Evolutionary conservation across 108 stramenopile genomes (phyloP).

Genomic region (Epithemia pelagica): DNA sequence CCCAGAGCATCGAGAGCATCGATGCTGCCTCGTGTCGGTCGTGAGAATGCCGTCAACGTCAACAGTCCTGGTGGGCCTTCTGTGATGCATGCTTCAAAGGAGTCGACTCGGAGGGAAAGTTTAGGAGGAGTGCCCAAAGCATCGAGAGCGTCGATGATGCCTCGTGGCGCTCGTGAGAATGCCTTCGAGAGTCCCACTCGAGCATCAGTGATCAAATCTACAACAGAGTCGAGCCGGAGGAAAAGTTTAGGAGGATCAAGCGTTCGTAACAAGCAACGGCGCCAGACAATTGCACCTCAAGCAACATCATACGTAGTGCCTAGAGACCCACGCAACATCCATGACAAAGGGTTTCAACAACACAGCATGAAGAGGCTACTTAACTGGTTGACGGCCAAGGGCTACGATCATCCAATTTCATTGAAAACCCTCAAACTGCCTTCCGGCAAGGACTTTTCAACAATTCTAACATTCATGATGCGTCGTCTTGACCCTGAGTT

Average conservation of each 20-base stretch:
- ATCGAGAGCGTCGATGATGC: slow-evolving; percentile 24
- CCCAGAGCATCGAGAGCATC: too few species aligned
- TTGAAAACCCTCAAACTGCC: slow-evolving; percentile 77
- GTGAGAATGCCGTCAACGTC: too few species aligned
- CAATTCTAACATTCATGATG: slow-evolving; percentile 93
- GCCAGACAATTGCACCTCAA: slow-evolving; percentile 9
- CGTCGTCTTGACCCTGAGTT: slow-evolving; percentile 83
- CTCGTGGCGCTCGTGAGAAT: slow-evolving; percentile 21
- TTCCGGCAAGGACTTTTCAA: slow-evolving; percentile 90
- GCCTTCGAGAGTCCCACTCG: background rate
- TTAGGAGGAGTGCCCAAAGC: background rate
- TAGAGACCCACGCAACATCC: slow-evolving; percentile 49
- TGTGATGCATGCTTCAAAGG: too few species aligned
- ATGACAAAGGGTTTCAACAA: slow-evolving; percentile 70
- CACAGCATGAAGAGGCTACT: slow-evolving; percentile 63
- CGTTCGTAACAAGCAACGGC: background rate
- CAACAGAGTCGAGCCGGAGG: slow-evolving; percentile 6
- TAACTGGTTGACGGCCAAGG: slow-evolving; percentile 56
- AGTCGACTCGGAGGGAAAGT: background rate
- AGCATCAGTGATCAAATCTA: background rate
- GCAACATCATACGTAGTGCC: slow-evolving; percentile 4
- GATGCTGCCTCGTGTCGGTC: too few species aligned
- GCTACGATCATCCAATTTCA: slow-evolving; percentile 67
- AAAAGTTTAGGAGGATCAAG: slow-evolving; percentile 3
- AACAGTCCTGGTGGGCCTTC: too few species aligned